Base-by-base conservation (phyloP, 2,329 filamentous ascomycete genomes). In the Fusarium compactum region DNA sequence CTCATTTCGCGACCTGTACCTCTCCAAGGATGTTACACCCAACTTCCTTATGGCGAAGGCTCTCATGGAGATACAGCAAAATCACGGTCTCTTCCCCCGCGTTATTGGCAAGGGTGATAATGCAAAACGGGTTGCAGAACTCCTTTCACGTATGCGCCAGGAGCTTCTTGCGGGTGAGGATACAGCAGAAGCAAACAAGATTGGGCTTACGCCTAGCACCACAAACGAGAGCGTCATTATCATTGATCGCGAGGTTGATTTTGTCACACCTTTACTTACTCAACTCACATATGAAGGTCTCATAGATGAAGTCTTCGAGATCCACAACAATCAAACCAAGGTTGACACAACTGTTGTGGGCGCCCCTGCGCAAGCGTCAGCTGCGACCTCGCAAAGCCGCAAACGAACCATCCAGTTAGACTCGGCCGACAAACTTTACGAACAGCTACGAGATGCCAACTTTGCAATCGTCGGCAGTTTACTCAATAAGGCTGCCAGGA, bases 61-160 rank as follows among this genome's bases (percentile, higher is more conserved):
- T 24, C 85, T 99, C 70, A 99, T 99, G 96, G 90, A 91, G 34
- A 90, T 99, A 66, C 96, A 99, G 79, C 91, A 94, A 77, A 91
- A 92, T 74, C 91, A 98, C 81, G 97, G 96, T 5, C 88, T 99
- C 15, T 98, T 99, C 73, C 97, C 96, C 27, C 90, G 95, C 16
- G 96, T 99, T 63, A 91, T 97, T 48, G 96, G 96, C 29, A 98
- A 99, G 81, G 96, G 96, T 22, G 95, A 99, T 74, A 95, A 97
- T 79, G 95, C 94, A 38, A 95, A 95, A 77, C 90, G 90, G 52
- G 88, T 99, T 4, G 92, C 94, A 46, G 95, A 98, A 77, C 85
- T 98, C 14, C 87, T 99, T 11, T 86, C 92, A 48, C 92, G 94
- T 32, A 98, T 98, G 93, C 91, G 95, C 70, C 94, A 95, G 77